Evolutionary conservation across 345 rosid species (phyloP).

Genomic region (Citrus glauca): DNA sequence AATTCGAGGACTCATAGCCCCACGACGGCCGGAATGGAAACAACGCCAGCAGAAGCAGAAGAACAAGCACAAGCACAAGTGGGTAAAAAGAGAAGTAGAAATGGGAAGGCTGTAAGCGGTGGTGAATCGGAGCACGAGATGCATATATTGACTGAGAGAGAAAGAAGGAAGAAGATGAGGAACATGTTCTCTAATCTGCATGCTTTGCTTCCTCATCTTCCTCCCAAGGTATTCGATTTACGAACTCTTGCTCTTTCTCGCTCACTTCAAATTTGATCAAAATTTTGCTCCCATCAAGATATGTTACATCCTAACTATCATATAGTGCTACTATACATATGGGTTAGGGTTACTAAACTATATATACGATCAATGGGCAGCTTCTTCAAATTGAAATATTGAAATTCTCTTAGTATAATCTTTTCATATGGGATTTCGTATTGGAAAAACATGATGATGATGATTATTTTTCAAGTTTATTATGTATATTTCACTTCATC

Average conservation of each 20-base stretch:
- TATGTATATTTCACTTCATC: too few relatives aligned
- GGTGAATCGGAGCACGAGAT: slow-evolving; percentile 39
- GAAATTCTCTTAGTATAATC: too few relatives aligned
- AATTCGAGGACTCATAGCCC: slow-evolving; percentile 11
- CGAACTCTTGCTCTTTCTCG: neutral
- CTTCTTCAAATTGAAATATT: neutral
- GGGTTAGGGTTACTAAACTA: neutral
- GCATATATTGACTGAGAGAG: slow-evolving; percentile 56
- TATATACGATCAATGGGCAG: neutral
- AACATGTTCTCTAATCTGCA: slow-evolving; percentile 52
- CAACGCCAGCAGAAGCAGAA: neutral
- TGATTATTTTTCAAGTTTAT: too few relatives aligned
- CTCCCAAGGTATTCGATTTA: slow-evolving; percentile 34
- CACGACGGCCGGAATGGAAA: neutral
- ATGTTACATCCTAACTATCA: neutral
- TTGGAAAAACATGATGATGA: too few relatives aligned
- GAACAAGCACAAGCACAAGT: neutral
- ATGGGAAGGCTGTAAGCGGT: neutral
- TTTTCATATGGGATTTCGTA: too few relatives aligned
- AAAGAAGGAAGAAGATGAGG: slow-evolving; percentile 65
- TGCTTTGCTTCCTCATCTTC: slow-evolving; percentile 50
- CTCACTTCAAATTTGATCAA: neutral
- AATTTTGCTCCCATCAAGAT: neutral
- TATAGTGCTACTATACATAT: neutral
- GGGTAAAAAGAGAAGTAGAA: slow-evolving; percentile 28